Evolutionary conservation across 2,329 filamentous ascomycete genomes (phyloP).

Genomic region (Alternaria sp.): DNA sequence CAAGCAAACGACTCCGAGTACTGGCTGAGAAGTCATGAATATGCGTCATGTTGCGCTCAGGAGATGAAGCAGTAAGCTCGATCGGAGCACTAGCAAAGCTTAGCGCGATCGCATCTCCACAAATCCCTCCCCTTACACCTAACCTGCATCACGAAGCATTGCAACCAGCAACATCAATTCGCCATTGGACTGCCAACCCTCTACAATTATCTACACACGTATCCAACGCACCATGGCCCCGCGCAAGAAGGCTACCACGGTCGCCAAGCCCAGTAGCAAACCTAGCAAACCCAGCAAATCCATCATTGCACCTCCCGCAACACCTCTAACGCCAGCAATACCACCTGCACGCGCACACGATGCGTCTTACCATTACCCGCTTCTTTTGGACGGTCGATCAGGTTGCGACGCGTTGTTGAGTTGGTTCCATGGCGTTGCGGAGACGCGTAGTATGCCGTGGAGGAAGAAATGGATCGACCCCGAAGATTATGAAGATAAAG

Average conservation of each 20-base stretch:
- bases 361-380: slow-evolving; percentile 39
- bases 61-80: not conserved
- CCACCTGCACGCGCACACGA: slow-evolving; percentile 37
- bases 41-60: not conserved
- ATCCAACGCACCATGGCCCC: slow-evolving; percentile 18
- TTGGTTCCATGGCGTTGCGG: slow-evolving; percentile 42
- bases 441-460: slow-evolving; percentile 47
- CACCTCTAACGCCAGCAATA: slow-evolving; percentile 17
- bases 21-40: not conserved
- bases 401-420: slow-evolving; percentile 28
- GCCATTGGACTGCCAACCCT: not conserved
- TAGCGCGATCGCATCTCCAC: slow-evolving; percentile 11
- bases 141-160: not conserved
- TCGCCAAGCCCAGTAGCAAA: slow-evolving; percentile 10
- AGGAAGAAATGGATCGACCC: slow-evolving; percentile 64
- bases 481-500: slow-evolving; percentile 23
- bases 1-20: not conserved
- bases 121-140: not conserved
- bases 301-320: slow-evolving; percentile 19
- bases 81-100: slow-evolving; percentile 3
- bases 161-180: not conserved
- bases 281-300: not conserved
- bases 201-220: not conserved
- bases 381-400: slow-evolving; percentile 25
- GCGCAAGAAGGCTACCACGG: slow-evolving; percentile 11